Base-by-base conservation (phyloP, 495 filamentous ascomycete genomes). In the Xylaria telfairii region DNA sequence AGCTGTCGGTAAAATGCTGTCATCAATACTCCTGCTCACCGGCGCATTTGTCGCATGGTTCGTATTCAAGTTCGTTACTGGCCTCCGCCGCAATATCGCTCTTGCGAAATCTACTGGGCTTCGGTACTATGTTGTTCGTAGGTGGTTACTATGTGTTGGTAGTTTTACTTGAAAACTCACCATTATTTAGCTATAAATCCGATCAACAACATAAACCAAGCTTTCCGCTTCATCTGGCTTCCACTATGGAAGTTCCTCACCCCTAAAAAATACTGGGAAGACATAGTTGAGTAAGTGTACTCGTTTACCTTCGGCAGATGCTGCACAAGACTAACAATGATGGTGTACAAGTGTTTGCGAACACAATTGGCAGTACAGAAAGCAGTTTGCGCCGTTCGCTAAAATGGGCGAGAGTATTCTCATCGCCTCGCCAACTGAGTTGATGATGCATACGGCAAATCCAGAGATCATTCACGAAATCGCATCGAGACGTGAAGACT, bases 401-500 rank as follows among this genome's bases (percentile, higher is more conserved):
- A 75, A 76, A 21, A 70, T 80, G 26, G 79, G 78, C 12, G 80
- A 83, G 53, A 82, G 82, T 17, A 89, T 92, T 75, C 37, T 92
- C 4, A 74, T 85, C 39, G 88, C 88, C 2, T 80, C 85, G 0
- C 88, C 90, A 1, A 77, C 75, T 12, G 73, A 66, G 19, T 77
- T 86, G 21, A 71, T 81, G 28, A 67, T 89, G 42, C 87, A 81
- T 56, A 86, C 86, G 0, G 84, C 86, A 28, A 85, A 86, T 76
- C 83, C 91, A 32, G 87, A 89, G 37, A 84, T 85, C 15, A 87
- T 92, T 65, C 81, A 81, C 65, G 86, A 90, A 74, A 82, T 93
- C 39, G 87, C 87, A 1, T 81, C 83, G 5, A 79, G 89, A 44
- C 85, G 88, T 46, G 89, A 89, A 75, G 87, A 88, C 59, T 93